Percentiles rank a stretch among this genome's conserved stretches.
phyloP scores from a whole-genome alignment of 495 filamentous ascomycete genomes.

The Lasiosphaeria ovina region DNA sequence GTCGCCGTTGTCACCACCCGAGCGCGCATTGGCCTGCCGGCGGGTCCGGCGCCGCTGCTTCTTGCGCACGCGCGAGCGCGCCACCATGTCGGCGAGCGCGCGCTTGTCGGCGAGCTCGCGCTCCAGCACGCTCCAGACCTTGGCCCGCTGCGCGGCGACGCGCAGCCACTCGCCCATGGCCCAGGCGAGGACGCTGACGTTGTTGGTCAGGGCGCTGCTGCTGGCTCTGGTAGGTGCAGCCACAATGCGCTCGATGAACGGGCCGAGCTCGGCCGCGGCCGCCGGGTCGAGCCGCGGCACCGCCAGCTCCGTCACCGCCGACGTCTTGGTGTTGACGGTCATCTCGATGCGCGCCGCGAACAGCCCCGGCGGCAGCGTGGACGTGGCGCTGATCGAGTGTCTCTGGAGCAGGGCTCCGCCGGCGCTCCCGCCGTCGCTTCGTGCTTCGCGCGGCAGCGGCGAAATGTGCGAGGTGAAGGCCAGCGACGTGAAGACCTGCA shows the following conservation, averaged over 20 bases:
- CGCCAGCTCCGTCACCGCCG: conserved; percentile 37
- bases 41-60: conserved; percentile 25
- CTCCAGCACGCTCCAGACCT: conserved; percentile 46
- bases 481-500: conserved; percentile 56
- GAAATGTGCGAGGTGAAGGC: conserved; percentile 49
- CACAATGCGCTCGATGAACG: conserved; percentile 37
- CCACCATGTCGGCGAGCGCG: conserved; percentile 26
- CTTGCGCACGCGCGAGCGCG: conserved; percentile 24
- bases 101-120: conserved; percentile 36
- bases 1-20: conserved; percentile 16
- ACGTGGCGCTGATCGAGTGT: conserved; percentile 39
- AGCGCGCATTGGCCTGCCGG: conserved; percentile 16
- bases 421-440: conserved; percentile 19
- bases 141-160: conserved; percentile 42
- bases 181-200: conserved; percentile 47
- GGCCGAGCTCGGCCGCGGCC: conserved; percentile 40
- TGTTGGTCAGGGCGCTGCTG: conserved; percentile 38
- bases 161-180: conserved; percentile 55
- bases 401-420: conserved; percentile 35
- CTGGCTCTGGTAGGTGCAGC: neutral
- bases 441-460: conserved; percentile 29
- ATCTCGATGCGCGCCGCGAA: conserved; percentile 48
- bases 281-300: conserved; percentile 44
- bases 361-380: conserved; percentile 36
- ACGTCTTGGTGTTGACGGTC: conserved; percentile 43